Evolutionary conservation across 441 rosid species (phyloP).

Genomic region (Brassica balearica): DNA sequence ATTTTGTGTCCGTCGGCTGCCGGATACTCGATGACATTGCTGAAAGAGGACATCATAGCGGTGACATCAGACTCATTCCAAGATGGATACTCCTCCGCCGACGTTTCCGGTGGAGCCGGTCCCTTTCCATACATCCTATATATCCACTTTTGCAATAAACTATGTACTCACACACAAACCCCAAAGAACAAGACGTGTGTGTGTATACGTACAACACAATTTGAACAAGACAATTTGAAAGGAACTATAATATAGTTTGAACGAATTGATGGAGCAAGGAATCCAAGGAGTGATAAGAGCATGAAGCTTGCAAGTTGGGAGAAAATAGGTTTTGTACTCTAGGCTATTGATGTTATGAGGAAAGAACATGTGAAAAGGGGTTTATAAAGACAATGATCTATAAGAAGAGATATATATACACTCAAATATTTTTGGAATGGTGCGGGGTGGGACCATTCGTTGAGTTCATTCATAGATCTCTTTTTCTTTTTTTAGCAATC

Average conservation of each 20-base stretch:
- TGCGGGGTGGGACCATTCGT: not conserved
- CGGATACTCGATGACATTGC: conserved; percentile 57
- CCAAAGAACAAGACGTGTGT: conserved; percentile 1
- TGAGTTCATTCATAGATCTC: not conserved
- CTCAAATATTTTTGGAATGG: not conserved
- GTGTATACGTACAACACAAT: conserved; percentile 13
- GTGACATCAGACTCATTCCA: conserved; percentile 74
- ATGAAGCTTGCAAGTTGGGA: conserved; percentile 22
- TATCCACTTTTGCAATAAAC: conserved; percentile 67
- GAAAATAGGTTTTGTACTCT: conserved; percentile 27
- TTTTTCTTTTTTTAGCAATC: not conserved
- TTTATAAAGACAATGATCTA: conserved; percentile 42
- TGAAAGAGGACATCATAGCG: conserved; percentile 78
- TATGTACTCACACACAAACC: not conserved
- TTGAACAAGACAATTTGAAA: conserved; percentile 27
- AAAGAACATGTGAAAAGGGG: conserved; percentile 32
- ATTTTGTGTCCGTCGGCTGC: conserved; percentile 31
- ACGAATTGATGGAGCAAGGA: not conserved
- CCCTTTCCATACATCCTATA: conserved; percentile 83
- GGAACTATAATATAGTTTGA: not conserved
- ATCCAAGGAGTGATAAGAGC: conserved; percentile 18
- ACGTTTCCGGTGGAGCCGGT: conserved; percentile 75
- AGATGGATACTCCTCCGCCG: conserved; percentile 63
- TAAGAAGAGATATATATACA: not conserved
- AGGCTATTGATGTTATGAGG: conserved; percentile 29